phyloP scores from a whole-genome alignment of 345 rosid species.

The Syzygium aqueum region DNA sequence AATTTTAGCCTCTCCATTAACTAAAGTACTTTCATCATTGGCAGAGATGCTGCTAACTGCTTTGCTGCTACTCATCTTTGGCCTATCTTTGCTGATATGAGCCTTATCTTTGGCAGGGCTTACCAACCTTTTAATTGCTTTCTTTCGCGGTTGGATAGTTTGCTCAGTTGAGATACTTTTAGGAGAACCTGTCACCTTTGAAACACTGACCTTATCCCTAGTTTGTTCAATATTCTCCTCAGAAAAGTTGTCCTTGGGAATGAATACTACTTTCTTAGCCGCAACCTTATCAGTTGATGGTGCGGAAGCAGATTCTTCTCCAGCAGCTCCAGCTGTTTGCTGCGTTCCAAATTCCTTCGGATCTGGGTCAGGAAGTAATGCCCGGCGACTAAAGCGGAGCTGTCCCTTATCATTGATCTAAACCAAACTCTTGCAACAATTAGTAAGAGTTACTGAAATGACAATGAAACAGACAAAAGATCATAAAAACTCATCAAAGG shows the following conservation, averaged over 20 bases:
- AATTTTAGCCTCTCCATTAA: constrained; percentile 56
- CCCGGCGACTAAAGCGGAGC: constrained; percentile 83
- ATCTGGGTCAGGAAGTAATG: constrained; percentile 67
- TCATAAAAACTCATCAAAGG: background rate
- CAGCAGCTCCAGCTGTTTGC: constrained; percentile 19
- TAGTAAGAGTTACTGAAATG: background rate
- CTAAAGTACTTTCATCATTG: constrained; percentile 37
- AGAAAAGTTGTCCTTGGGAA: constrained; percentile 22
- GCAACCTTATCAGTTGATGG: constrained; percentile 19
- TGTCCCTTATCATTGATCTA: constrained; percentile 96
- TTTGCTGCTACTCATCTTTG: constrained; percentile 24
- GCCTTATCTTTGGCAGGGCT: constrained; percentile 33
- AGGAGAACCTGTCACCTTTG: constrained; percentile 21
- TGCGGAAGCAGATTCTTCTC: constrained; percentile 11
- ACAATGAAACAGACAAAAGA: background rate
- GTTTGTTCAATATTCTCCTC: constrained; percentile 23
- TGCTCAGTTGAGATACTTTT: constrained; percentile 26
- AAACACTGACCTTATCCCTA: constrained; percentile 8
- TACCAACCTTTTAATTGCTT: constrained; percentile 38
- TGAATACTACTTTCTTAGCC: constrained; percentile 19
- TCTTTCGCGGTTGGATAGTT: constrained; percentile 35
- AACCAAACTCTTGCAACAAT: background rate
- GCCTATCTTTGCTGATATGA: constrained; percentile 18
- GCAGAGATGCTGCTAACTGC: constrained; percentile 22
- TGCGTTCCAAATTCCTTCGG: constrained; percentile 28